A percentile compares a stretch with the other conserved stretches of the same genome.
These are phyloP conservation scores for Thymus mandschuricus DNA, from an alignment of 257 asterid genomes.

Conservation along the genomic window DNA sequence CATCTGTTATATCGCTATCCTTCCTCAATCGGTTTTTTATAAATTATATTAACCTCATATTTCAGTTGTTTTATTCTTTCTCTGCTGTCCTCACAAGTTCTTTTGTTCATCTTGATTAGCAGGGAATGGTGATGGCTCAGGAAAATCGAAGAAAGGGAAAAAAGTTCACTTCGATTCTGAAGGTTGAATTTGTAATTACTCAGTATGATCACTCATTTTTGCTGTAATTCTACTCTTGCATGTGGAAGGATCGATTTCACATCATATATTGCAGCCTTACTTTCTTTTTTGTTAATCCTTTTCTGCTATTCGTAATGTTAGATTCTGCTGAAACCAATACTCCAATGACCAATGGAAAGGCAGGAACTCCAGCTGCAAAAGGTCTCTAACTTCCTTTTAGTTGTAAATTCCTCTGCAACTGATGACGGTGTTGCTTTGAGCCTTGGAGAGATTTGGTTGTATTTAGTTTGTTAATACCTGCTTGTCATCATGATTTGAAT, in stretches of 20 bases:
- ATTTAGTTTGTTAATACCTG: neutral
- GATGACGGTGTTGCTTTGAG: constrained; percentile 19
- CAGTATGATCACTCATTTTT: neutral
- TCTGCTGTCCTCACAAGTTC: constrained; percentile 2
- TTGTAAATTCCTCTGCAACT: constrained; percentile 20
- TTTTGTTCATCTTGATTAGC: constrained; percentile 40
- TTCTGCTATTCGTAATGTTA: constrained; percentile 29
- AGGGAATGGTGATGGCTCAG: constrained; percentile 54
- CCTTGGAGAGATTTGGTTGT: constrained; percentile 18
- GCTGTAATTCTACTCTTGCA: constrained; percentile 2
- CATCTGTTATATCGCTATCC: neutral
- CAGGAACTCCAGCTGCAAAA: constrained; percentile 35
- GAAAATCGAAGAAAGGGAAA: constrained; percentile 62
- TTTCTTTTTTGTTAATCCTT: constrained; percentile 22
- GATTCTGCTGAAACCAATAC: constrained; percentile 43
- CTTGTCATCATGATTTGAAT: constrained; percentile 40
- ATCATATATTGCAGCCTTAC: constrained; percentile 15
- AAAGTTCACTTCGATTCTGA: constrained; percentile 67
- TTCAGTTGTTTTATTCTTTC: neutral
- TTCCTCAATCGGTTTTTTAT: neutral
- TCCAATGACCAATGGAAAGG: constrained; percentile 54
- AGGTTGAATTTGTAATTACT: constrained; percentile 42
- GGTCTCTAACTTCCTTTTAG: constrained; percentile 40
- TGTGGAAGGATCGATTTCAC: neutral
- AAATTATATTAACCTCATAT: too few species aligned